Conservation (phyloP, 768 basidiomycete genomes). For the Russula olivacea region DNA sequence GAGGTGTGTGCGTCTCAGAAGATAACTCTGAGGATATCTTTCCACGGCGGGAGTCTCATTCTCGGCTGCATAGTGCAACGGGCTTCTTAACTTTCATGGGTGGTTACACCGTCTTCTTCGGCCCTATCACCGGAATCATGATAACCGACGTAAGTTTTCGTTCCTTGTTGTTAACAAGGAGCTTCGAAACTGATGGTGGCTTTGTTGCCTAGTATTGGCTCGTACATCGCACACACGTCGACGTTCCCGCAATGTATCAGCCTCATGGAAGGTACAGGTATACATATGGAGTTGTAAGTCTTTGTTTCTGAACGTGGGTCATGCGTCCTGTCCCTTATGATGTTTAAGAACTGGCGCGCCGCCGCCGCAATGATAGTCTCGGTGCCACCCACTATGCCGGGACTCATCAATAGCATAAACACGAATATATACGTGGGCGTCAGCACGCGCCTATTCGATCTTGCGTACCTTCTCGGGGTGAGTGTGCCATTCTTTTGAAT, state of each 20-base stretch:
- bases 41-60: no score
- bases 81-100: no score
- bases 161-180: no score
- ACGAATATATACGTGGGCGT: conserved; percentile 55
- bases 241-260: conserved; percentile 81
- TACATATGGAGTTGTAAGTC: conserved; percentile 48
- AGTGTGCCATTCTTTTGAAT: not conserved
- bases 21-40: no score
- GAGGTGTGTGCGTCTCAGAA: no score
- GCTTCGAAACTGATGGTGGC: no score
- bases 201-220: conserved; percentile 57
- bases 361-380: conserved; percentile 32
- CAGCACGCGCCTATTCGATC: conserved; percentile 52
- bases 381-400: conserved; percentile 68
- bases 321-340: not conserved
- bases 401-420: conserved; percentile 72
- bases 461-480: conserved; percentile 78
- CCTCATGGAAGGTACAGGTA: conserved; percentile 42
- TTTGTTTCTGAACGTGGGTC: conserved; percentile 4
- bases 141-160: no score
- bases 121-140: no score
- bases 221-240: conserved; percentile 61
- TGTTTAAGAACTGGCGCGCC: conserved; percentile 72
- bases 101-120: no score
- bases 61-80: no score